A percentile compares a stretch with the other conserved stretches of the same genome.
Evolutionary conservation across 2,329 filamentous ascomycete genomes (phyloP).

Genomic region (Lizonia empirigonia): DNA sequence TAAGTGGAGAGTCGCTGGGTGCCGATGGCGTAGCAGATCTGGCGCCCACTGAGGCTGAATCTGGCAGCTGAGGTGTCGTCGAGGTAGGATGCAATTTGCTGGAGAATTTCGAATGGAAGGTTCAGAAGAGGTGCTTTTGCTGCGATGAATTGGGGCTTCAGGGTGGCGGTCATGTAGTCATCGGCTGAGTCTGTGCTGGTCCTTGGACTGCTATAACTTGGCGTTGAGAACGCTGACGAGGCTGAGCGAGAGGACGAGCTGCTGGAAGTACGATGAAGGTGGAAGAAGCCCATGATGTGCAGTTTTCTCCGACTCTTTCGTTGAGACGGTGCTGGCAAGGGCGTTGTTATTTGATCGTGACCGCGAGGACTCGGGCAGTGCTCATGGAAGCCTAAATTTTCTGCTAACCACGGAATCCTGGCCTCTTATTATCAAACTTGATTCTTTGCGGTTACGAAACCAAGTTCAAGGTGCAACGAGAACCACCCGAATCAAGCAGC

Average conservation of each 20-base stretch:
- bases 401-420: not conserved
- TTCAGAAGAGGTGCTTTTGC: conserved; percentile 24
- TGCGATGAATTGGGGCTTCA: conserved; percentile 4
- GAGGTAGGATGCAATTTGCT: conserved; percentile 37
- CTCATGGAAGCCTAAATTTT: not conserved
- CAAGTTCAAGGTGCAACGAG: not conserved
- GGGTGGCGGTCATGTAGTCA: conserved; percentile 14
- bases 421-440: not conserved
- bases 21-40: conserved; percentile 39
- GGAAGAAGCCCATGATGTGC: conserved; percentile 13
- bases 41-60: conserved; percentile 35
- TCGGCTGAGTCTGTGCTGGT: conserved; percentile 9
- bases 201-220: conserved; percentile 1
- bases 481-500: conserved; percentile 1
- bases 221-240: not conserved
- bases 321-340: not conserved
- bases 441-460: not conserved
- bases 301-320: not conserved
- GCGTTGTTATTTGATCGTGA: not conserved
- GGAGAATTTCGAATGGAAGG: conserved; percentile 41
- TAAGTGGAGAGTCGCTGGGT: conserved; percentile 25
- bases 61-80: conserved; percentile 28
- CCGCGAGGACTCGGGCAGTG: not conserved
- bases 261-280: conserved; percentile 7
- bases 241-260: not conserved